Evolutionary conservation across 306 rosid genomes (phyloP), one percentile per base, ranked within the genome.

Genomic region (Quercus agrifolia): DNA sequence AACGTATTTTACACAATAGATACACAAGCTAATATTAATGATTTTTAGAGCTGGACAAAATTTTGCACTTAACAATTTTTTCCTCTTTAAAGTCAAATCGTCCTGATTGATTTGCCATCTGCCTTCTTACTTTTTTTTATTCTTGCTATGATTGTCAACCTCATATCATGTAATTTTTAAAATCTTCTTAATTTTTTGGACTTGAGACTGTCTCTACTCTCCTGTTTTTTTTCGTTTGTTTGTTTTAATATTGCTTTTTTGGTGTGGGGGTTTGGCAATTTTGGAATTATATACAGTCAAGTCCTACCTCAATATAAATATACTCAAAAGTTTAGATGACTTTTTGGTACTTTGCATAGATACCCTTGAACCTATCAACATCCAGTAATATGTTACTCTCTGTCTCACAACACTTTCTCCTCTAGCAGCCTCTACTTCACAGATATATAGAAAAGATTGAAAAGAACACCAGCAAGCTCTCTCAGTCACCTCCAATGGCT

Each of bases 401-500:
- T 57, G 23, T 31, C 86, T 31, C 84, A 20, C 86, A 49, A 57
- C 51, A 68, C 84, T 46, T 85, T 18, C 74, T 13, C 1, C 15
- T 49, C 54, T 3, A 49, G 54, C 46, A 38, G 46, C 8, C 46
- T 38, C 11, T 38, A 17, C 84, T 49, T 70, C 77, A 70, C 74
- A 76, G 85, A 78, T 83, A 83, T 82, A 87, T 77, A 79, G 71
- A 20, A 74, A 70, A 54, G 25, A 31, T 70, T 63, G 73, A 27
- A 80, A 81, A 64, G 20, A 85, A 71, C 74, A 71, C 75, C 78
- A 59, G 81, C 63, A 77, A 78, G 70, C 80, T 73, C 86, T 56
- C 78, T 81, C 79, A 82, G 72, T 73, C 76, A 52, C 87, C 71
- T 82, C 84, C 77, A 81, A 92, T 92, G 98, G 92, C 98, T 61